A percentile compares a stretch with the other conserved stretches of the same genome.
phyloP scores from a whole-genome alignment of 257 asterid species.

The Solanum pennellii region DNA sequence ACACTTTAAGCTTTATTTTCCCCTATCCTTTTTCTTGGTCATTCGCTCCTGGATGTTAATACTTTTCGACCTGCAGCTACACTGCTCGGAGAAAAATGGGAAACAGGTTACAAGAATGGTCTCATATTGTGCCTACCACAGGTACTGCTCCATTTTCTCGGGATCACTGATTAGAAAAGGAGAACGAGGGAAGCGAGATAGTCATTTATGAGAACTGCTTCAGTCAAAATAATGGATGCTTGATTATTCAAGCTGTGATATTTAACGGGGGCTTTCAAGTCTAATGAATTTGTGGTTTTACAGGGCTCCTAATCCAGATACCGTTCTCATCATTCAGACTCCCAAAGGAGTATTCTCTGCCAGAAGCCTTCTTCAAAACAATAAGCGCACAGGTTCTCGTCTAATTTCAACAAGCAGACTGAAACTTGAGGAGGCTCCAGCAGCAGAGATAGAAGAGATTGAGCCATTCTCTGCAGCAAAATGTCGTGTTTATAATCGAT shows the following conservation, averaged over 20 bases:
- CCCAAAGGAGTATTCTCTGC: slow-evolving; percentile 75
- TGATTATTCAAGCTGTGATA: not conserved
- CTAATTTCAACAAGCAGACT: slow-evolving; percentile 71
- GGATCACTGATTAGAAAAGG: not conserved
- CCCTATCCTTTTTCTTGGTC: not conserved
- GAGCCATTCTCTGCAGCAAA: slow-evolving; percentile 85
- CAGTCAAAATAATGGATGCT: not conserved
- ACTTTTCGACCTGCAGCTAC: slow-evolving; percentile 60
- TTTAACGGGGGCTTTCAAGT: not conserved
- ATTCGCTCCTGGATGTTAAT: slow-evolving; percentile 1
- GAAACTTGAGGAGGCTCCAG: slow-evolving; percentile 55
- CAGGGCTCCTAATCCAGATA: slow-evolving; percentile 93
- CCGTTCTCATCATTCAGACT: slow-evolving; percentile 78
- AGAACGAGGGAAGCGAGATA: not conserved
- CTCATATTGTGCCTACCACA: slow-evolving; percentile 91
- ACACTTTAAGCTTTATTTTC: not conserved
- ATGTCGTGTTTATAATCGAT: slow-evolving; percentile 49
- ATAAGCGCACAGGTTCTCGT: slow-evolving; percentile 66
- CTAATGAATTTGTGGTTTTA: not conserved
- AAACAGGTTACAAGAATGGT: slow-evolving; percentile 87
- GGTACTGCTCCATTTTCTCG: slow-evolving; percentile 32
- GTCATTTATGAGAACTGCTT: not conserved
- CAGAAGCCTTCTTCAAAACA: slow-evolving; percentile 69
- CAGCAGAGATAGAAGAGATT: slow-evolving; percentile 38
- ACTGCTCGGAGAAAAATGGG: slow-evolving; percentile 88